Percentiles rank a stretch among this genome's conserved stretches.
Conservation (phyloP, 345 rosid genomes). For the Eucalyptus pauciflora region DNA sequence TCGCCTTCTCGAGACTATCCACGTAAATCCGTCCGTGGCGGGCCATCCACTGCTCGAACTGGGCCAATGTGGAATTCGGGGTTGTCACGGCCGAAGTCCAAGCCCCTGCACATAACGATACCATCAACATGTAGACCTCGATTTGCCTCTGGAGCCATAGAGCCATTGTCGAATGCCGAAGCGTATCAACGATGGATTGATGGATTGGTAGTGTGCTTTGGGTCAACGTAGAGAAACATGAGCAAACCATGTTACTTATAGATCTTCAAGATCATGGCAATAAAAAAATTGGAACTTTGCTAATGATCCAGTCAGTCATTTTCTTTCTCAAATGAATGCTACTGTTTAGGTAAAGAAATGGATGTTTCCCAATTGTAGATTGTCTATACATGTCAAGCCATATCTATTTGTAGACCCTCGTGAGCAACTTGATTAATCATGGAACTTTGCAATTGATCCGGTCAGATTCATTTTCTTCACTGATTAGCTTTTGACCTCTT, state of each 20-base stretch:
- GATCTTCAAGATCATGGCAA: background rate
- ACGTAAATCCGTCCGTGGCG: background rate
- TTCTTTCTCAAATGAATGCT: too few relatives aligned
- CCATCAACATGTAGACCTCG: background rate
- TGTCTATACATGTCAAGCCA: too few relatives aligned
- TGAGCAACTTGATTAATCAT: too few relatives aligned
- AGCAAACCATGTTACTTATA: background rate
- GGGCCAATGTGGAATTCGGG: background rate
- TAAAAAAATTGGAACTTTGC: too few relatives aligned
- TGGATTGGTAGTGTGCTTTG: background rate
- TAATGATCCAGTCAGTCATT: too few relatives aligned
- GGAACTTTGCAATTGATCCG: too few relatives aligned
- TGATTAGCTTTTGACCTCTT: too few relatives aligned
- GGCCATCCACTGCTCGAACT: background rate
- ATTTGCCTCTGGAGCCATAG: background rate
- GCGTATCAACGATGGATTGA: background rate
- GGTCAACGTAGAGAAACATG: background rate
- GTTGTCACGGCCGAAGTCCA: background rate
- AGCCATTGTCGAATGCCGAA: background rate
- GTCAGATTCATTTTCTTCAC: too few relatives aligned
- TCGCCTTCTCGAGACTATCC: background rate
- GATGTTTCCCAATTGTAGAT: too few relatives aligned
- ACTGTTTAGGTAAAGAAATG: too few relatives aligned
- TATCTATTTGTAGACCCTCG: too few relatives aligned
- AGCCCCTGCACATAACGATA: background rate